A percentile compares a stretch with the other conserved stretches of the same genome.
phyloP scores from a whole-genome alignment of 495 filamentous ascomycete species.

The Xylaria longipes region DNA sequence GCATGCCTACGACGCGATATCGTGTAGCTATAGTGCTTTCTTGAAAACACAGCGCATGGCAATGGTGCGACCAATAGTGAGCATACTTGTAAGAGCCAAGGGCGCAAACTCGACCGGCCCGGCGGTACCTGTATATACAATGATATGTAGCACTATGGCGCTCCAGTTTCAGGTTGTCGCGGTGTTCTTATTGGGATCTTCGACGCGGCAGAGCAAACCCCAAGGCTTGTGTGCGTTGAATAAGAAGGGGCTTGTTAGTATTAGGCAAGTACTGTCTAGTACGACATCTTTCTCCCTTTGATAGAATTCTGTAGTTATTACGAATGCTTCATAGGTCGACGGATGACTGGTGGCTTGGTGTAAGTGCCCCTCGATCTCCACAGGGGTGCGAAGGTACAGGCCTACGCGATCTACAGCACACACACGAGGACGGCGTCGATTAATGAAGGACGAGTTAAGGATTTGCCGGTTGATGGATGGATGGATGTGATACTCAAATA shows the following conservation, averaged over 20 bases:
- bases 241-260: not conserved
- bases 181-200: conserved; percentile 10
- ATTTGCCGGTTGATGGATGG: not conserved
- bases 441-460: not conserved
- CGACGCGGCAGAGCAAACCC: not conserved
- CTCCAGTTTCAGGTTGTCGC: not conserved
- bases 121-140: not conserved
- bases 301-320: not conserved
- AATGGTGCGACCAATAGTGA: conserved; percentile 3
- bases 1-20: not conserved
- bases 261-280: not conserved
- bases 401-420: not conserved
- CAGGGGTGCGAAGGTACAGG: not conserved
- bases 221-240: not conserved
- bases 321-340: not conserved
- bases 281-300: not conserved
- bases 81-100: conserved; percentile 6
- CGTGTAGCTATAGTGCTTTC: not conserved
- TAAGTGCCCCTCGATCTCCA: conserved; percentile 1
- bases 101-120: not conserved
- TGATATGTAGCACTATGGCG: not conserved
- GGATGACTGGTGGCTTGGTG: not conserved
- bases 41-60: not conserved
- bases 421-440: not conserved
- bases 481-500: not conserved